Percentiles rank a stretch among this genome's conserved stretches.
These are phyloP conservation scores for Ajuga chamaepitys DNA, from an alignment of 257 asterid species.

Conservation along the genomic window DNA sequence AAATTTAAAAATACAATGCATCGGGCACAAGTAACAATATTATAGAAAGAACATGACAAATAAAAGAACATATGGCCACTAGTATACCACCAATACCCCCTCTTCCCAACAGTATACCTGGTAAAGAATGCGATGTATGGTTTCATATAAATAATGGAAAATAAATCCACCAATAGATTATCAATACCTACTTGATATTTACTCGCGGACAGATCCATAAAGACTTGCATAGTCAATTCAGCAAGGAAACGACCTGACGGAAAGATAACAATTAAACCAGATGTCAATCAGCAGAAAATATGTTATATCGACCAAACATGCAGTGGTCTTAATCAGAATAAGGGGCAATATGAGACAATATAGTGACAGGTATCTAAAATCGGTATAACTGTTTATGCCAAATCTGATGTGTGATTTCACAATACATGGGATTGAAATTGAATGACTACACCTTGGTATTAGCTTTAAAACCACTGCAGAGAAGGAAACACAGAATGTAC, in stretches of 20 bases:
- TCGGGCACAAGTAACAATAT: neutral
- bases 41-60: neutral
- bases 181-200: constrained; percentile 76
- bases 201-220: constrained; percentile 74
- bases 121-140: neutral
- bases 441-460: neutral
- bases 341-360: neutral
- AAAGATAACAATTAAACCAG: constrained; percentile 13
- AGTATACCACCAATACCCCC: neutral
- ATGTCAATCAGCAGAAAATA: constrained; percentile 10
- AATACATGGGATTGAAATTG: neutral
- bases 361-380: neutral
- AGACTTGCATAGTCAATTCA: constrained; percentile 93
- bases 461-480: neutral
- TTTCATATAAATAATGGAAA: neutral
- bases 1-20: neutral
- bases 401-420: neutral
- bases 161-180: constrained; percentile 8
- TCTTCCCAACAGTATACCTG: neutral
- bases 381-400: neutral
- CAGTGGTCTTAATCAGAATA: neutral
- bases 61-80: neutral
- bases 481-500: constrained; percentile 33
- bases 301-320: neutral
- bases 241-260: constrained; percentile 89